Evolutionary conservation across 2,329 filamentous ascomycete genomes (phyloP), one percentile per base, ranked within the genome.

Genomic region (Cytospora paraplurivora): DNA sequence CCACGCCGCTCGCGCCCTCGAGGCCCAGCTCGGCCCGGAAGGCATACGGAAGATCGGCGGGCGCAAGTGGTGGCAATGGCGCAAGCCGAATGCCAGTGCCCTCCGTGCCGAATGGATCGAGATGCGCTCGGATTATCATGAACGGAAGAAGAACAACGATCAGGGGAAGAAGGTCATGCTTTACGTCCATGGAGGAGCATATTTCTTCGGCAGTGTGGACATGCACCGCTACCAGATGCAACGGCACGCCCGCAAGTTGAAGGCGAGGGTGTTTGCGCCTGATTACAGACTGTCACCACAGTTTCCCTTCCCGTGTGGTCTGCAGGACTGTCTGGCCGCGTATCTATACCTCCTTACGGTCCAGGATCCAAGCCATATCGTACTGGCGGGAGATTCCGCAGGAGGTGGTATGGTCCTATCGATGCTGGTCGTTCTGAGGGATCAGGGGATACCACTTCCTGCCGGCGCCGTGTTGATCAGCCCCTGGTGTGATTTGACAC

Each of bases 141-240:
- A 90, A 72, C 86, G 92, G 63, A 88, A 88, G 73, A 85, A 84
- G 71, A 77, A 78, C 0, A 78, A 78, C 17, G 84, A 86, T 56
- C 81, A 83, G 27, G 84, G 85, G 19, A 88, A 87, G 69, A 87
- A 93, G 59, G 87, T 96, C 63, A 97, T 98, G 85, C 80, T 99
- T 32, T 98, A 98, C 76, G 82, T 98, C 27, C 95, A 98, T 72
- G 95, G 95, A 15, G 94, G 94, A 7, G 94, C 91, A 21, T 98
- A 97, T 77, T 99, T 89, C 77, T 98, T 99, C 74, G 94, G 95
- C 15, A 96, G 92, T 70, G 89, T 97, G 44, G 93, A 97, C 72
- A 93, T 96, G 75, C 95, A 98, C 79, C 88, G 95, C n/a, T 98
- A 98, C 77, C 94, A 98, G 81, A 88, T 99, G 82, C 95, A 99